Base-by-base conservation (phyloP, 768 basidiomycete genomes). In the Boletus fagicola region DNA sequence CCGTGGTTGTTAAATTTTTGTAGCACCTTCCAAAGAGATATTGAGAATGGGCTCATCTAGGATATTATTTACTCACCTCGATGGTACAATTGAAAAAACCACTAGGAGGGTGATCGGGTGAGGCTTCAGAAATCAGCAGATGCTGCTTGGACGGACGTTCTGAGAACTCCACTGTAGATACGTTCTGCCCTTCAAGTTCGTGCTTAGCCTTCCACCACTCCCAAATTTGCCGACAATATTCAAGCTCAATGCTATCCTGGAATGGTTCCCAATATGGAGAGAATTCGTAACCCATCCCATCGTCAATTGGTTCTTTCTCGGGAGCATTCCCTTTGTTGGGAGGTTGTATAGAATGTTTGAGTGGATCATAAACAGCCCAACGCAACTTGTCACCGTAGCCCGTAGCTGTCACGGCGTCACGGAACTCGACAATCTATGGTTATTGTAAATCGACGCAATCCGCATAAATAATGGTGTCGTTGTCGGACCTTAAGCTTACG, bases 11-110 rank as follows among this genome's bases (percentile, higher is more conserved):
- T 48, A 49, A 78, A 74, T 10, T 73, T 77, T 51, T 78, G 68
- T 11, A 87, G 56, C 20, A 88, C 75, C 87, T 88, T 54, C 54
- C 12, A 36, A 28, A 16, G 24, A 59, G 39, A 18, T 24, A 26
- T 38, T 57, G 15, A 47, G 26, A 22, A 44, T 15, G 12, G 4
- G 30, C 11, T 42, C 31, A 31, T 4, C 15, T n/a, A 10, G 3
- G 4, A 28, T 26, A 28, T 18, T 12, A 31, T 33, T 35, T 43
- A n/a, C 75, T 62, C 59, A 86, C 86, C 76, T 87, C 82, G 16
- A 84, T 75, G 0, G 83, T 85, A 48, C 85, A 86, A 53, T 87
- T 77, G 65, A 87, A 86, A 66, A 78, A 87, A 1, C 82, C 81
- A 22, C 58, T 49, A 2, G 81, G 81, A 12, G 68, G 68, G 20